Conservation (phyloP, 2,329 filamentous ascomycete species). For the Fusarium gaditjirri region DNA sequence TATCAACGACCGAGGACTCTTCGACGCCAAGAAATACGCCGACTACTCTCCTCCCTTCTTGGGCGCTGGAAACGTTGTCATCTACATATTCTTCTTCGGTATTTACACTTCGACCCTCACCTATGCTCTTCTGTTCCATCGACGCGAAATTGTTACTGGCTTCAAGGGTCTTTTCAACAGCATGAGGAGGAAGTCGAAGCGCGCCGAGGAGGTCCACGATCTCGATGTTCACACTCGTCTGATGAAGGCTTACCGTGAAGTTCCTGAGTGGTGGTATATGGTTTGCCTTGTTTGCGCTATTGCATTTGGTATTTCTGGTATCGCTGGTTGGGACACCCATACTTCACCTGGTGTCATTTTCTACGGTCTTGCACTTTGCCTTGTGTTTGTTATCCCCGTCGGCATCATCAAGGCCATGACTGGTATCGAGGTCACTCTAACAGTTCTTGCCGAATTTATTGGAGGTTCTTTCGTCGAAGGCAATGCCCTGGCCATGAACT, state of each 20-base stretch:
- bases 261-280: constrained; percentile 67
- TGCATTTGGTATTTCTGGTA: constrained; percentile 58
- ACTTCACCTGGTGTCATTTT: constrained; percentile 63
- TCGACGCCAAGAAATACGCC: constrained; percentile 58
- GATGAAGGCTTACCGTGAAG: constrained; percentile 59
- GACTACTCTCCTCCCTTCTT: constrained; percentile 64
- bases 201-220: constrained; percentile 49
- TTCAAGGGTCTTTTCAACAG: constrained; percentile 60
- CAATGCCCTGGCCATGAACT: constrained; percentile 64
- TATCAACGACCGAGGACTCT: constrained; percentile 56
- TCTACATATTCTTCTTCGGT: constrained; percentile 67
- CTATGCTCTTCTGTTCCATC: constrained; percentile 63
- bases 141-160: constrained; percentile 61
- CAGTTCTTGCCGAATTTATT: constrained; percentile 65
- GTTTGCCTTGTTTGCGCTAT: constrained; percentile 56
- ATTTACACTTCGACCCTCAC: constrained; percentile 64
- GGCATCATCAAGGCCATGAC: constrained; percentile 66
- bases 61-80: constrained; percentile 59
- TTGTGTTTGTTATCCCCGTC: constrained; percentile 62
- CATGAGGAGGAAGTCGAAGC: constrained; percentile 56
- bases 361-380: constrained; percentile 60
- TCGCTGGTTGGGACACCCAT: constrained; percentile 61
- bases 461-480: constrained; percentile 62
- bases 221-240: constrained; percentile 61
- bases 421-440: constrained; percentile 62